phyloP scores from a whole-genome alignment of 164 flowering plant species.

The Liriodendron chinense region DNA sequence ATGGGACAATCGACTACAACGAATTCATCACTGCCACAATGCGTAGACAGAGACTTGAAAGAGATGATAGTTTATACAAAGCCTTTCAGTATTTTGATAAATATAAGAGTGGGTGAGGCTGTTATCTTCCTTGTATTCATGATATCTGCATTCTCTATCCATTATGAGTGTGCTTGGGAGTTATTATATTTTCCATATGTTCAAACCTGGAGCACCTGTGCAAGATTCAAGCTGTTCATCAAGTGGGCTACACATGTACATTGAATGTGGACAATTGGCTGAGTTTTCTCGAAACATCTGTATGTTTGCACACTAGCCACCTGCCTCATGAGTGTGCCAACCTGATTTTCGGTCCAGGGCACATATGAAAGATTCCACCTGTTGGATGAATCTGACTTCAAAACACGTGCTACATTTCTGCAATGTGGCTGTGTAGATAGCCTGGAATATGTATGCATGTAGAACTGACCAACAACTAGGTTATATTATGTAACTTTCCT shows the following conservation, averaged over 20 bases:
- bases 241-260: neutral
- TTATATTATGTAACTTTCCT: neutral
- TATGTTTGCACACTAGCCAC: neutral
- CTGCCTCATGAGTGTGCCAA: neutral
- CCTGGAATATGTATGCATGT: neutral
- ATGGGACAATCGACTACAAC: constrained; percentile 71
- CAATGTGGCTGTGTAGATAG: neutral
- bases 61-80: constrained; percentile 65
- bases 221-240: neutral
- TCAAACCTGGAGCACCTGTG: too few relatives aligned
- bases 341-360: neutral
- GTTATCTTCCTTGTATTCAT: neutral
- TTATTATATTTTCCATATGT: too few relatives aligned
- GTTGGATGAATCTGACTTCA: neutral
- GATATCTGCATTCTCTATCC: too few relatives aligned
- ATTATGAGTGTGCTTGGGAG: too few relatives aligned
- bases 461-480: neutral
- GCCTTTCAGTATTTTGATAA: constrained; percentile 77
- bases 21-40: constrained; percentile 81
- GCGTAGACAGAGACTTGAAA: constrained; percentile 68
- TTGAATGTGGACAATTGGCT: neutral
- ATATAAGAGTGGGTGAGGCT: constrained; percentile 85
- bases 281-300: too few relatives aligned
- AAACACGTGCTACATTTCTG: neutral
- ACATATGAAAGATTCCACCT: neutral